Evolutionary conservation across 2,329 filamentous ascomycete species (phyloP).

Genomic region (Plectosphaerella cucumerina): DNA sequence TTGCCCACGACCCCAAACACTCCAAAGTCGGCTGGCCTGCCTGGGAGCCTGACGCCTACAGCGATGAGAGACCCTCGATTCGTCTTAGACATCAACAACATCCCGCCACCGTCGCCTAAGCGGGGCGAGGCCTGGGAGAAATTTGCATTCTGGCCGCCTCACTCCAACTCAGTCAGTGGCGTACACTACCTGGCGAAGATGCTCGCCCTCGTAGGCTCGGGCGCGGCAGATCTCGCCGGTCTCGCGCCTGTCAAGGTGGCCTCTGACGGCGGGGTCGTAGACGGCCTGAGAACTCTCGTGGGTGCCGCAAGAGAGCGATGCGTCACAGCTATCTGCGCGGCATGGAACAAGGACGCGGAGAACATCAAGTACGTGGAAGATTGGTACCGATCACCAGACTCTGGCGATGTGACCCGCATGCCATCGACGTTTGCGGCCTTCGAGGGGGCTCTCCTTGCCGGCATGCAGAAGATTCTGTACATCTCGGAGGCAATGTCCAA

Average conservation of each 20-base stretch:
- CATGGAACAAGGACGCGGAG: constrained; percentile 92
- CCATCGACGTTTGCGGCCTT: constrained; percentile 81
- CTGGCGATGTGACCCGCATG: constrained; percentile 86
- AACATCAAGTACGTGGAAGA: constrained; percentile 90
- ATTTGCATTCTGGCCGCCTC: constrained; percentile 93
- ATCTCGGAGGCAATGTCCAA: constrained; percentile 80
- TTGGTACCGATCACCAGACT: constrained; percentile 80
- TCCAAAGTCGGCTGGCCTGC: constrained; percentile 49
- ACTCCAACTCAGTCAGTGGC: constrained; percentile 88
- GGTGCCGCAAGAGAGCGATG: constrained; percentile 78
- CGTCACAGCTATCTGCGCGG: constrained; percentile 77
- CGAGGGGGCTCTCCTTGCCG: constrained; percentile 73
- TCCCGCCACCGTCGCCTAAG: constrained; percentile 72
- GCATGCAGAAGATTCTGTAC: constrained; percentile 95
- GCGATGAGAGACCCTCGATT: constrained; percentile 68
- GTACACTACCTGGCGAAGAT: constrained; percentile 84
- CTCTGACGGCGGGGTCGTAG: constrained; percentile 53
- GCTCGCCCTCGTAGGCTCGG: constrained; percentile 77
- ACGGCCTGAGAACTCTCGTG: constrained; percentile 72
- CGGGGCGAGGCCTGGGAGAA: constrained; percentile 87
- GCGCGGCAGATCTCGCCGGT: constrained; percentile 78
- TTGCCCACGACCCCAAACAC: constrained; percentile 65
- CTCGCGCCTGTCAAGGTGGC: constrained; percentile 60
- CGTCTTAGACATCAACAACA: constrained; percentile 71
- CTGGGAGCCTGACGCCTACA: constrained; percentile 44